phyloP scores from a whole-genome alignment of 2,329 filamentous ascomycete genomes.

The Colletotrichum tamarilloi region DNA sequence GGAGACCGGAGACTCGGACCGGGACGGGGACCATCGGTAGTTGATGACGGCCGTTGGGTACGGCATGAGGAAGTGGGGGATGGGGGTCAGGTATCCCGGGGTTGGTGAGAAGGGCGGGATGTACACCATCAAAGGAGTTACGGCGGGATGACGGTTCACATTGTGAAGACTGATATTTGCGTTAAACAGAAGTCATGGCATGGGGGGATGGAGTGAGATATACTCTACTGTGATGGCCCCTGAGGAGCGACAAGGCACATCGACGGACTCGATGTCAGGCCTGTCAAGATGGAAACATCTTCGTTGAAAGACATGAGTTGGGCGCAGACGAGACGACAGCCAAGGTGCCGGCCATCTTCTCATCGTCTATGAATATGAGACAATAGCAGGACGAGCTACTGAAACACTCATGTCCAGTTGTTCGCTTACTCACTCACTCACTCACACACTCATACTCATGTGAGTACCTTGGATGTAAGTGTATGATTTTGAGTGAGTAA shows the following conservation, averaged over 20 bases:
- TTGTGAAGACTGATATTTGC: constrained; percentile 59
- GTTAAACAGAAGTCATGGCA: constrained; percentile 35
- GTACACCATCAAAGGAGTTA: constrained; percentile 63
- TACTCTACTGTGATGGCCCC: constrained; percentile 65
- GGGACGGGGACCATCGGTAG: constrained; percentile 64
- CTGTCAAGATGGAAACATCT: constrained; percentile 32
- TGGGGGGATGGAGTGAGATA: constrained; percentile 38
- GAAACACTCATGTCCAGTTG: neutral
- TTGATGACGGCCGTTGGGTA: constrained; percentile 66
- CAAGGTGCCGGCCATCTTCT: constrained; percentile 32
- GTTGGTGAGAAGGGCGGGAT: constrained; percentile 60
- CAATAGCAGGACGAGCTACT: neutral
- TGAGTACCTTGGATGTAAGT: neutral
- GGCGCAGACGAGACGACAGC: constrained; percentile 21
- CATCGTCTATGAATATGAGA: constrained; percentile 26
- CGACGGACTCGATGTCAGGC: constrained; percentile 51
- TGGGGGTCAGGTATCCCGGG: constrained; percentile 39
- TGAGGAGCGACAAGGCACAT: constrained; percentile 60
- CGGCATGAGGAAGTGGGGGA: constrained; percentile 55
- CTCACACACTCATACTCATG: neutral
- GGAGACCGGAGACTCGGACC: constrained; percentile 49
- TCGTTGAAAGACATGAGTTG: constrained; percentile 16
- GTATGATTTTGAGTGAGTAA: constrained; percentile 8
- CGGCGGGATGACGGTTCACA: constrained; percentile 47
- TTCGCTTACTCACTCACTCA: neutral